These are phyloP conservation scores for Starmerella bombi DNA, from an alignment of 805 yeast genomes.

Conservation along the genomic window DNA sequence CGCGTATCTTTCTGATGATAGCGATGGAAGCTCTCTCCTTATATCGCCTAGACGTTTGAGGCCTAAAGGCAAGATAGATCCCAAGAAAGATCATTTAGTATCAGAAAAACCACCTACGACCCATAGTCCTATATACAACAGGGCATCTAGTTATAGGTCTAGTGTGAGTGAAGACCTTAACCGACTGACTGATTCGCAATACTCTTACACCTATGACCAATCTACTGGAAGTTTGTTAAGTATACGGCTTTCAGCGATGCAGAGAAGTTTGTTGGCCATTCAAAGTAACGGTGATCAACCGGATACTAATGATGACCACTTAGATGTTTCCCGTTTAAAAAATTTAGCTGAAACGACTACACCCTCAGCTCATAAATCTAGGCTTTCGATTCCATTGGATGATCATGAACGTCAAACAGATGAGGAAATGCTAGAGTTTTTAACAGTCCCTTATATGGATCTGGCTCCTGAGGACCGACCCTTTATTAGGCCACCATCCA, in stretches of 20 bases:
- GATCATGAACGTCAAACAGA: neutral
- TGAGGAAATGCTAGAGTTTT: slow-evolving; percentile 9
- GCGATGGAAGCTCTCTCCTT: neutral
- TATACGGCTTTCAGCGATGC: slow-evolving; percentile 19
- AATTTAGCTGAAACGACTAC: neutral
- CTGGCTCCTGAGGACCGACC: slow-evolving; percentile 3
- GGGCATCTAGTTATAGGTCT: neutral
- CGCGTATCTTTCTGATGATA: neutral
- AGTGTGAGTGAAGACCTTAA: neutral
- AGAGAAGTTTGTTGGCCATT: slow-evolving; percentile 6
- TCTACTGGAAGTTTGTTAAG: slow-evolving; percentile 13
- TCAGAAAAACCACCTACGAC: too few species aligned
- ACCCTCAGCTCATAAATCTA: neutral
- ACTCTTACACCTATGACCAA: slow-evolving; percentile 19
- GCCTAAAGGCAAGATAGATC: neutral
- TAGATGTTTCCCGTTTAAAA: neutral
- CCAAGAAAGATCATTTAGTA: too few species aligned
- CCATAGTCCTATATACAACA: too few species aligned
- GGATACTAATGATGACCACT: neutral
- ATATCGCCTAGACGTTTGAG: neutral
- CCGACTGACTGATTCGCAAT: slow-evolving; percentile 6
- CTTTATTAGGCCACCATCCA: slow-evolving; percentile 3
- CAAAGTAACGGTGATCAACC: neutral
- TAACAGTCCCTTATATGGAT: slow-evolving; percentile 10
- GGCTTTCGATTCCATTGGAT: slow-evolving; percentile 5